phyloP scores from a whole-genome alignment of 306 rosid species.

The Vachellia pachyceras region DNA sequence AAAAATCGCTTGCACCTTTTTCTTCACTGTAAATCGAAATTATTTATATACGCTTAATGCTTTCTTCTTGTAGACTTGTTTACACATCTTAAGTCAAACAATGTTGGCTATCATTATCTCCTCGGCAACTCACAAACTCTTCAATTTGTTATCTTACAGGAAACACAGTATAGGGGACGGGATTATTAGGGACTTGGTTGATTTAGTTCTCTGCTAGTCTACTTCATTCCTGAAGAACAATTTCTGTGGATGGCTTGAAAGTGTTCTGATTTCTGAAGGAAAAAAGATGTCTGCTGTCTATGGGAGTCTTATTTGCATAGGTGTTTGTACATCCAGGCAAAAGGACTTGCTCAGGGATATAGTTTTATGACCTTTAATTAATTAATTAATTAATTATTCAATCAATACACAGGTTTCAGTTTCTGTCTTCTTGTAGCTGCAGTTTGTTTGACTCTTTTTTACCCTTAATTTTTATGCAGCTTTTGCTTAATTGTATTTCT shows the following conservation, averaged over 20 bases:
- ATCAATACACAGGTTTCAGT: conserved; percentile 43
- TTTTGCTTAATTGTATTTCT: conserved; percentile 21
- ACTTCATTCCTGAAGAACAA: conserved; percentile 41
- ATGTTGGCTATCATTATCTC: background rate
- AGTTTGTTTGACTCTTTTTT: conserved; percentile 29
- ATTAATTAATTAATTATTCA: background rate
- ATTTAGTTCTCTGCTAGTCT: conserved; percentile 34
- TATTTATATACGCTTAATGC: conserved; percentile 11
- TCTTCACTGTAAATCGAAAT: background rate
- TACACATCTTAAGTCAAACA: conserved; percentile 17
- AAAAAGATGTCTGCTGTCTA: conserved; percentile 37
- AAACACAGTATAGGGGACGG: conserved; percentile 80
- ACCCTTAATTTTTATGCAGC: conserved; percentile 38
- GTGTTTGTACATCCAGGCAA: conserved; percentile 8
- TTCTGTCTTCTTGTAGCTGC: conserved; percentile 42
- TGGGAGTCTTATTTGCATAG: conserved; percentile 22
- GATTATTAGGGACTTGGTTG: conserved; percentile 63
- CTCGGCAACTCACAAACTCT: conserved; percentile 12
- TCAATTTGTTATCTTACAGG: conserved; percentile 57
- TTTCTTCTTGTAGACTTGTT: background rate
- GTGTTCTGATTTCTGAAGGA: conserved; percentile 28
- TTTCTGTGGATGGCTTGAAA: conserved; percentile 37
- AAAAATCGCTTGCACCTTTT: background rate
- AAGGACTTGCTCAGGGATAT: conserved; percentile 37
- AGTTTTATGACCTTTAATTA: conserved; percentile 43